phyloP scores from a whole-genome alignment of 2,329 filamentous ascomycete species.

The Aureobasidium pullulans region DNA sequence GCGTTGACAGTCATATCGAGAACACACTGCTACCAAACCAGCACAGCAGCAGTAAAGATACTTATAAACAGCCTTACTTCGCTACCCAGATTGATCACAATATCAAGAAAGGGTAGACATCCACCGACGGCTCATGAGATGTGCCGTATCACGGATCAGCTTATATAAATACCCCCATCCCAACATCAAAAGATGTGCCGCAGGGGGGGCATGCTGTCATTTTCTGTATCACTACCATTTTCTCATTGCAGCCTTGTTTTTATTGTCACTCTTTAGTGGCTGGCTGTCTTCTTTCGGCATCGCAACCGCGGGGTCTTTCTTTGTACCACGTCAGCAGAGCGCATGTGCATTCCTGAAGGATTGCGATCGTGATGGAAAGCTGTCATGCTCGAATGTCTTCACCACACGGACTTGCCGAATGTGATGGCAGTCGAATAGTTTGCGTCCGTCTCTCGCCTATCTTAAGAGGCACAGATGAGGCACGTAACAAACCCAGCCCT shows the following conservation, averaged over 20 bases:
- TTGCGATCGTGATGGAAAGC: neutral
- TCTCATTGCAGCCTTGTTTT: neutral
- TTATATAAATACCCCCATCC: neutral
- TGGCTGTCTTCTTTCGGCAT: neutral
- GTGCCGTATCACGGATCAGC: neutral
- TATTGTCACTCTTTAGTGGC: neutral
- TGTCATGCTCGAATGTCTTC: neutral
- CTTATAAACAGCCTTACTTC: too few relatives aligned
- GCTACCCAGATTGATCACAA: too few relatives aligned
- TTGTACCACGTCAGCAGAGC: neutral
- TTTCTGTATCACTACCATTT: neutral
- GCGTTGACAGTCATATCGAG: too few relatives aligned
- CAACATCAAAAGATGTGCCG: neutral
- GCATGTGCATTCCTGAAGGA: neutral
- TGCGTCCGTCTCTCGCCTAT: too few relatives aligned
- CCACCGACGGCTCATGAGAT: too few relatives aligned
- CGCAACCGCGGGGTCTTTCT: neutral
- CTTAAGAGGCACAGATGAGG: too few relatives aligned
- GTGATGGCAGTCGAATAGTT: too few relatives aligned
- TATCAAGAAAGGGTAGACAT: too few relatives aligned
- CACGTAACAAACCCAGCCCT: too few relatives aligned
- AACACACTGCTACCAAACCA: too few relatives aligned
- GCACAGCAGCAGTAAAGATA: too few relatives aligned
- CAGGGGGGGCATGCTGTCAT: neutral
- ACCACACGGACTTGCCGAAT: too few relatives aligned